Evolutionary conservation across 129 eudicot species (phyloP).

Genomic region (carrot (Daucus carota)): DH1_v3.0 NC_030383.2:825001-825500

Average conservation of each 20-base stretch:
- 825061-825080: neutral
- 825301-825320: constrained; percentile 95
- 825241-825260: neutral
- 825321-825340: constrained; percentile 84
- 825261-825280: neutral
- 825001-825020: neutral
- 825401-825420: constrained; percentile 87
- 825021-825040: neutral
- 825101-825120: no score
- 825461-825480: constrained; percentile 64
- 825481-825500: constrained; percentile 63
- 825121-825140: neutral
- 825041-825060: neutral
- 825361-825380: constrained; percentile 87
- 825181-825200: neutral
- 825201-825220: no score
- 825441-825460: constrained; percentile 45
- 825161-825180: neutral
- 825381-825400: constrained; percentile 88
- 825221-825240: neutral
- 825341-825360: constrained; percentile 85
- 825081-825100: neutral
- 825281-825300: constrained; percentile 29
- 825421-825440: constrained; percentile 59
- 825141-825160: no score